Conservation (phyloP, 192 early-diverging fungal species). For the Coemansia sp. region DNA sequence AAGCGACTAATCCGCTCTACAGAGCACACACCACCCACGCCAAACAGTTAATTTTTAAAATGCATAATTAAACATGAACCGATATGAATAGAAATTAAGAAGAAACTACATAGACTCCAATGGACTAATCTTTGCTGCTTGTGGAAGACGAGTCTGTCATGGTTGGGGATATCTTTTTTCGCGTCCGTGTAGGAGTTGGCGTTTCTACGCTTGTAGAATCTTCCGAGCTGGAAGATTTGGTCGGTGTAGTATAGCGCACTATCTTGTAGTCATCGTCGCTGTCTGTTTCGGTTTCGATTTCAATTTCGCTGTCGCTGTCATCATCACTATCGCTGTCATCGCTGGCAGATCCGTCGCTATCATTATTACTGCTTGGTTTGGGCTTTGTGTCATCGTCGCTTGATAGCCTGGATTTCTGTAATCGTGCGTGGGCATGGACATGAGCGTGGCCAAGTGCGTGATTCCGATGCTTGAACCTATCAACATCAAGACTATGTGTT, state of each 20-base stretch:
- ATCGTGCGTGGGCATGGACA: not conserved
- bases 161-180: not conserved
- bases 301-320: conserved; percentile 10
- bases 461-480: conserved; percentile 8
- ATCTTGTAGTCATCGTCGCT: conserved; percentile 1
- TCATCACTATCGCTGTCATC: conserved; percentile 5
- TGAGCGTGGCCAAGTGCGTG: not conserved
- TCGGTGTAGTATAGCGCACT: not conserved
- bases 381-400: not conserved
- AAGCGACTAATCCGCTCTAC: too few species aligned
- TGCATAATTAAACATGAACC: not conserved
- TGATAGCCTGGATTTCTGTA: not conserved
- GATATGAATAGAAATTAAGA: not conserved
- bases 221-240: not conserved
- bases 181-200: not conserved
- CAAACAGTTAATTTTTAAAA: too few species aligned
- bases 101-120: not conserved
- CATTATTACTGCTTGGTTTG: not conserved
- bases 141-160: not conserved
- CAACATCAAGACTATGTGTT: conserved; percentile 19
- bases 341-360: not conserved
- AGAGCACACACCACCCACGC: too few species aligned
- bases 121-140: not conserved
- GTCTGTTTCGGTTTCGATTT: not conserved
- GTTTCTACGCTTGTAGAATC: not conserved